Percentiles rank a stretch among this genome's conserved stretches.
Evolutionary conservation across 2,329 filamentous ascomycete species (phyloP).

Genomic region (Bisporella sp.): DNA sequence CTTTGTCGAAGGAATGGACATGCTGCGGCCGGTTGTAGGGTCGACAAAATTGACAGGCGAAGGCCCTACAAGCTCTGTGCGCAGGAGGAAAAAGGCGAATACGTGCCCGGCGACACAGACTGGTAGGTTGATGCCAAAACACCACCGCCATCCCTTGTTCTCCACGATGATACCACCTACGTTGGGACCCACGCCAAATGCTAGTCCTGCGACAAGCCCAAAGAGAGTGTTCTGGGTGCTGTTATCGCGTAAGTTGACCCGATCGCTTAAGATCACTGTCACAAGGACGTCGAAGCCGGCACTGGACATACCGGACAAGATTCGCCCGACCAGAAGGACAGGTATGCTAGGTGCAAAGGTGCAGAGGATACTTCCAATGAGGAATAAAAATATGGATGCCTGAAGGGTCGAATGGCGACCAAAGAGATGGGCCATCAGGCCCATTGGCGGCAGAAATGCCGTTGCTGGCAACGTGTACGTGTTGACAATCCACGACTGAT

Average conservation of each 20-base stretch:
- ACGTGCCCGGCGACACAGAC: background rate
- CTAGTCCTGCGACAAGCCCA: constrained; percentile 30
- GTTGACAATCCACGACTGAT: too few species aligned
- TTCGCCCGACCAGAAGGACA: constrained; percentile 53
- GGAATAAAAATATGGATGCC: background rate
- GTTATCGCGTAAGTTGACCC: constrained; percentile 51
- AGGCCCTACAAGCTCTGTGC: background rate
- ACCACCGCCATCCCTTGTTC: background rate
- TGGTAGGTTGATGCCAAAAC: constrained; percentile 1
- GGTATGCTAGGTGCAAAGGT: constrained; percentile 15
- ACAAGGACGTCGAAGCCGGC: constrained; percentile 54
- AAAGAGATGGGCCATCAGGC: background rate
- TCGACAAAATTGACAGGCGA: too few species aligned
- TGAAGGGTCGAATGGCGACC: background rate
- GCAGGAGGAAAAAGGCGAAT: background rate
- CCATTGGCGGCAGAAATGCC: too few species aligned
- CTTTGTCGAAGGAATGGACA: too few species aligned
- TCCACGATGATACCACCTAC: background rate
- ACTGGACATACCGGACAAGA: constrained; percentile 51
- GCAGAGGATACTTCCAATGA: background rate
- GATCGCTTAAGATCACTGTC: constrained; percentile 53
- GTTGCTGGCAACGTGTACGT: too few species aligned
- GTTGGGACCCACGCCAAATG: background rate
- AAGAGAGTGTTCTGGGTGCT: constrained; percentile 55
- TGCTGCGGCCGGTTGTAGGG: too few species aligned